Conservation (phyloP, 257 asterid genomes). For the Jaltomata sinuosa region DNA sequence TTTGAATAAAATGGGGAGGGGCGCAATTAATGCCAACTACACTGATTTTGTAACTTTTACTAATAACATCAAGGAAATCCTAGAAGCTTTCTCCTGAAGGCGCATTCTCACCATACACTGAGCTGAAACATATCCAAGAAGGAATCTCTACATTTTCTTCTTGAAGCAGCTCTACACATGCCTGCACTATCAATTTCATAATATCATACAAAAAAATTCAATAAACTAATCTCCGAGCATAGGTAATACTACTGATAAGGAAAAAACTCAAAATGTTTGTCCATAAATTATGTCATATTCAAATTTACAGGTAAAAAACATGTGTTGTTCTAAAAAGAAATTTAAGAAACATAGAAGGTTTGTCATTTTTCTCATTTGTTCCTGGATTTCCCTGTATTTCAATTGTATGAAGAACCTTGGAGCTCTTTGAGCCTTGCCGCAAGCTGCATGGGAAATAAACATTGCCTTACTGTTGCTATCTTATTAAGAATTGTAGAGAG, state of each 20-base stretch:
- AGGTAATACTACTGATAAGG: too few relatives aligned
- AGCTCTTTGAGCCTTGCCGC: neutral
- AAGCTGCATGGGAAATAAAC: neutral
- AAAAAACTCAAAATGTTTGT: too few relatives aligned
- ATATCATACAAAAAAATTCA: neutral
- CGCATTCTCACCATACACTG: conserved; percentile 61
- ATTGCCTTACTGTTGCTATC: neutral
- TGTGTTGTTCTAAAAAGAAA: neutral
- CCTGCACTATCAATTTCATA: conserved; percentile 26
- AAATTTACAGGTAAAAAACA: too few relatives aligned
- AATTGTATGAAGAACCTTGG: neutral
- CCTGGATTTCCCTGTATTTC: neutral
- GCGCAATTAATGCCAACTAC: conserved; percentile 83
- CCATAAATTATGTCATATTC: too few relatives aligned
- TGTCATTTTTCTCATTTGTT: neutral
- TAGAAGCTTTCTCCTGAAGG: conserved; percentile 82
- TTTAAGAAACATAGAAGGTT: neutral
- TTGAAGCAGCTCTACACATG: conserved; percentile 63
- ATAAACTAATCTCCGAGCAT: neutral
- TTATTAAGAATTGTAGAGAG: too few relatives aligned
- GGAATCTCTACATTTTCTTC: conserved; percentile 60
- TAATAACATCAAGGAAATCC: conserved; percentile 43
- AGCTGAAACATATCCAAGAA: conserved; percentile 85
- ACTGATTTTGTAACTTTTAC: conserved; percentile 38
- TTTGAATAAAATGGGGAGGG: conserved; percentile 71